phyloP scores from a whole-genome alignment of 75 land plant genomes.

The Chamaecyparis obtusa region DNA sequence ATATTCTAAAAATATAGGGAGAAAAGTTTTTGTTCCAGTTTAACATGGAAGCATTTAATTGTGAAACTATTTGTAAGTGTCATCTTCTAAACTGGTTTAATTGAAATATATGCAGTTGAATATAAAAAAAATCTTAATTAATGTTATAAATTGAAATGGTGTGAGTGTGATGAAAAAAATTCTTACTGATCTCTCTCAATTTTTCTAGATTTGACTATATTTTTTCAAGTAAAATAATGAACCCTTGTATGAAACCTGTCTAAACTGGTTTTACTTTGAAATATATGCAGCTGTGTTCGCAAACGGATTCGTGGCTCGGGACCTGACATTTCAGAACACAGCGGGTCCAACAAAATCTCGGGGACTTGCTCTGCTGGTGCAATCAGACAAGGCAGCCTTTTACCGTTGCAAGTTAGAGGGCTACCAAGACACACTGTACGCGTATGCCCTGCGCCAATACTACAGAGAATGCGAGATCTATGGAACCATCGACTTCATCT shows the following conservation, averaged over 20 bases:
- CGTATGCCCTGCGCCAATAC: conserved; percentile 30
- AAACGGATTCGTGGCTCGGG: conserved; percentile 25
- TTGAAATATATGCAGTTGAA: conserved; percentile 18
- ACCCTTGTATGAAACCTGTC: not conserved
- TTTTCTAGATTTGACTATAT: no score
- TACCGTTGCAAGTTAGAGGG: conserved; percentile 32
- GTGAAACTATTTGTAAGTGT: no score
- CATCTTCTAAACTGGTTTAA: no score
- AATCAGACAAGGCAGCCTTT: conserved; percentile 24
- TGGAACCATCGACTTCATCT: conserved; percentile 48
- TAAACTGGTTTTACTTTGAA: not conserved
- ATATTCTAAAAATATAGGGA: no score
- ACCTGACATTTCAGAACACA: conserved; percentile 33
- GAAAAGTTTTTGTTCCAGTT: no score
- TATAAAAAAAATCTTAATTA: not conserved
- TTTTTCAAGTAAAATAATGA: no score
- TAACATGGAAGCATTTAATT: no score
- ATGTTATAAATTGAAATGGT: no score
- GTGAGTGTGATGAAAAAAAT: no score
- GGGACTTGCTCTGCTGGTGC: conserved; percentile 28
- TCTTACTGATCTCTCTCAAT: no score
- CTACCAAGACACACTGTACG: conserved; percentile 39
- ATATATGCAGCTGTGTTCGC: conserved; percentile 26
- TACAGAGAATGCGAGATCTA: conserved; percentile 27
- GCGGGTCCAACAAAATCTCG: conserved; percentile 25